Percentiles rank a stretch among this genome's conserved stretches.
Conservation (phyloP, 1,284 basidiomycete species). For the Phenoliferia sp. region DNA sequence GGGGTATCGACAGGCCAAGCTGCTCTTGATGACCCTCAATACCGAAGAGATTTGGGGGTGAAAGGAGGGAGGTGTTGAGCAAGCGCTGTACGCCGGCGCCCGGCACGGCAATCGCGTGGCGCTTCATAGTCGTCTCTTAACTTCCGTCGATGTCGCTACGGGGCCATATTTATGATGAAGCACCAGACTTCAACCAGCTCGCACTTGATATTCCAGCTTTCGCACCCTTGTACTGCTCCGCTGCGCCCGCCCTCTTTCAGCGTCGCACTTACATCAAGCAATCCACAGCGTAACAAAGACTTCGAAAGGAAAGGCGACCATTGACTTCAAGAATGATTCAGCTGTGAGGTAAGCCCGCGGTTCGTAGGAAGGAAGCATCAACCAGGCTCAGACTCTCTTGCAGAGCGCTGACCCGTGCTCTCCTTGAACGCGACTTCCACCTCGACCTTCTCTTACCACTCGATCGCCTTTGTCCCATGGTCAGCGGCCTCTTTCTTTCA, state of each 20-base stretch:
- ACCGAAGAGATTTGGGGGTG: no score
- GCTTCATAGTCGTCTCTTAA: no score
- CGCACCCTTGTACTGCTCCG: slow-evolving; percentile 54
- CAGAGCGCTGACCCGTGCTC: slow-evolving; percentile 68
- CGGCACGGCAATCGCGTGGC: no score
- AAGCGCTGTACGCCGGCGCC: no score
- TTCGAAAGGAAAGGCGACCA: slow-evolving; percentile 45
- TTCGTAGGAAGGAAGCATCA: no score
- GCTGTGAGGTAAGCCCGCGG: slow-evolving; percentile 58
- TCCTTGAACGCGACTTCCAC: slow-evolving; percentile 68
- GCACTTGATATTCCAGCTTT: slow-evolving; percentile 58
- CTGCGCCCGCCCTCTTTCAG: neutral
- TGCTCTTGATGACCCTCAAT: no score
- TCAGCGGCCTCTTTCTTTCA: slow-evolving; percentile 43
- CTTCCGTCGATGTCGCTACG: no score
- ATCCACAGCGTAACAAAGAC: slow-evolving; percentile 40
- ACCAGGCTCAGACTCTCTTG: neutral
- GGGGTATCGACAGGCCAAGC: no score
- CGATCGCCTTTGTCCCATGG: slow-evolving; percentile 78
- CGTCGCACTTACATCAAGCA: slow-evolving; percentile 17
- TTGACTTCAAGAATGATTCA: slow-evolving; percentile 66
- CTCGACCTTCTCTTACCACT: slow-evolving; percentile 59
- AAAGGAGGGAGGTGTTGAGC: no score
- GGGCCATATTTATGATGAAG: slow-evolving; percentile 10
- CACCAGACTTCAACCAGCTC: slow-evolving; percentile 62